phyloP scores from a whole-genome alignment of 495 filamentous ascomycete genomes.

The Cercophora samala region DNA sequence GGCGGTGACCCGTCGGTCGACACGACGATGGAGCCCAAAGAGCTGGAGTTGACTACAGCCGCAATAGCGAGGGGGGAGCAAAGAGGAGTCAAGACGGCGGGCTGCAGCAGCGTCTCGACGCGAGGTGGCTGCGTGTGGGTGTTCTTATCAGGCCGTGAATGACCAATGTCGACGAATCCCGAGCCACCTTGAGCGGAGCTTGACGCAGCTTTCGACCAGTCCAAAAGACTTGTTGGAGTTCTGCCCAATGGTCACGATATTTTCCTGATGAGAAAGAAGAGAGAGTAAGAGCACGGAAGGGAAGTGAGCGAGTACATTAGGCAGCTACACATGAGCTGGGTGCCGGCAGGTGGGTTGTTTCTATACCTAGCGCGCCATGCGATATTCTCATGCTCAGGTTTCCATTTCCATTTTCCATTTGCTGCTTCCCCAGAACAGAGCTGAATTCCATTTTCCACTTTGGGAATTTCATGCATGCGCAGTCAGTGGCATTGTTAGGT shows the following conservation, averaged over 20 bases:
- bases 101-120: not conserved
- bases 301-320: not conserved
- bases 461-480: not conserved
- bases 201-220: not conserved
- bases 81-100: not conserved
- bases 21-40: slow-evolving; percentile 9
- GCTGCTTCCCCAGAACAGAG: not conserved
- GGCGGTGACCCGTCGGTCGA: not conserved
- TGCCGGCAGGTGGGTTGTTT: not conserved
- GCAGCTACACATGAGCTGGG: not conserved
- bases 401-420: not conserved
- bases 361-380: not conserved
- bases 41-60: not conserved
- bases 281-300: not conserved
- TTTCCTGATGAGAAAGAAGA: not conserved
- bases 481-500: not conserved
- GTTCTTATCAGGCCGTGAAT: slow-evolving; percentile 10
- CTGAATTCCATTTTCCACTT: not conserved
- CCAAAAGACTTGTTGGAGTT: not conserved
- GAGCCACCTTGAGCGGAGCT: slow-evolving; percentile 9
- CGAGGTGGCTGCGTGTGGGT: slow-evolving; percentile 14
- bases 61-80: not conserved
- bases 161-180: slow-evolving; percentile 22
- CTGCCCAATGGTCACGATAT: not conserved
- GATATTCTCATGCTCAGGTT: not conserved